Percentiles rank a stretch among this genome's conserved stretches.
phyloP scores from a whole-genome alignment of 2,329 filamentous ascomycete species.

The Colletotrichum orbiculare region DNA sequence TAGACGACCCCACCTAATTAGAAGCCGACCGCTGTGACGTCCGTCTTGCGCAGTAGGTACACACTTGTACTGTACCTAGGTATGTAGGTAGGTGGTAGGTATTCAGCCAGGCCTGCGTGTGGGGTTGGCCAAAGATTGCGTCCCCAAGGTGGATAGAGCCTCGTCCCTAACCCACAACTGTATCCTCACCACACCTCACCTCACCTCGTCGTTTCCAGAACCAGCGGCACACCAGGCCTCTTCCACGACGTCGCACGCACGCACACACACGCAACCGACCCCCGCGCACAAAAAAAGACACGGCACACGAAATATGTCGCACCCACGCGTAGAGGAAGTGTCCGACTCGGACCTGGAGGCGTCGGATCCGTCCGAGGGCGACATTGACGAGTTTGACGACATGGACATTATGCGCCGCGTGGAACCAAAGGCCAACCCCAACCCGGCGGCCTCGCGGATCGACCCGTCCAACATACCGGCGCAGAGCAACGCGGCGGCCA shows the following conservation, averaged over 20 bases:
- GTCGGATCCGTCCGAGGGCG: slow-evolving; percentile 88
- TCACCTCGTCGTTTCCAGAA: slow-evolving; percentile 9
- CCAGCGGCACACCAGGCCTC: slow-evolving; percentile 8
- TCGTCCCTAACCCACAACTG: slow-evolving; percentile 31
- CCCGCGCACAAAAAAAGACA: background rate
- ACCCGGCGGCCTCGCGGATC: slow-evolving; percentile 40
- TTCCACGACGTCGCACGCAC: slow-evolving; percentile 11
- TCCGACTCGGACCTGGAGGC: slow-evolving; percentile 78
- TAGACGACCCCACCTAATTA: slow-evolving; percentile 20
- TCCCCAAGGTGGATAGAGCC: slow-evolving; percentile 3
- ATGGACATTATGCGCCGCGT: slow-evolving; percentile 65
- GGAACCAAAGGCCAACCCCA: slow-evolving; percentile 47
- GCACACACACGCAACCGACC: slow-evolving; percentile 8
- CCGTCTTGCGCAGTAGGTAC: no score
- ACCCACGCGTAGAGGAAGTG: slow-evolving; percentile 92
- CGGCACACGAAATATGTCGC: slow-evolving; percentile 69
- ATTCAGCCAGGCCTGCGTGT: no score
- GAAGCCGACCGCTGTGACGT: background rate
- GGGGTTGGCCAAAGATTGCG: no score
- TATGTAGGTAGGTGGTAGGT: no score
- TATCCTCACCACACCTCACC: slow-evolving; percentile 30
- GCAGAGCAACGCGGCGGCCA: slow-evolving; percentile 44
- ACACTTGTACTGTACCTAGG: no score
- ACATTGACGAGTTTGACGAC: slow-evolving; percentile 75
- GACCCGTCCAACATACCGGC: slow-evolving; percentile 51